Percentiles rank a stretch among this genome's conserved stretches.
Conservation (phyloP, 2,329 filamentous ascomycete species). For the Epichloe sp. region DNA sequence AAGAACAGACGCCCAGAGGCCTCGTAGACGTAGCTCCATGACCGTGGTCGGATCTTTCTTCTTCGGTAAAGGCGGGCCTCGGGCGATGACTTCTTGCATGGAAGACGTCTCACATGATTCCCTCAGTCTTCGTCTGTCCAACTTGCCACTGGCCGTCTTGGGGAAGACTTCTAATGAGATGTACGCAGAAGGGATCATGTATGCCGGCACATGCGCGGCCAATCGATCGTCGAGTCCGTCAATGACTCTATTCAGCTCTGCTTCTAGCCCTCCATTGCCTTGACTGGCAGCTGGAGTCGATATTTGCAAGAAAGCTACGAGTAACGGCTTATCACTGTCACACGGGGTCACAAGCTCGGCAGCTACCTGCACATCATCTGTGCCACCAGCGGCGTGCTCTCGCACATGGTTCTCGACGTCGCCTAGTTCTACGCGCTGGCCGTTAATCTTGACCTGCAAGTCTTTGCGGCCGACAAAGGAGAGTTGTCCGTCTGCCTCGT, state of each 20-base stretch:
- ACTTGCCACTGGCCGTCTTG: background rate
- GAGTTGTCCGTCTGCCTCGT: constrained; percentile 5
- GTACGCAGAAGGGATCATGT: constrained; percentile 3
- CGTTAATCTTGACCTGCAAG: constrained; percentile 45
- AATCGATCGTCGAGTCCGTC: background rate
- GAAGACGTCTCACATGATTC: background rate
- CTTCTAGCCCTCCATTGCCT: background rate
- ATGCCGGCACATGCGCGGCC: background rate
- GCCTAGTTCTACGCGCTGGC: constrained; percentile 40
- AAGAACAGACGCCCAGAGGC: constrained; percentile 7
- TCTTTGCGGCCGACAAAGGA: constrained; percentile 37
- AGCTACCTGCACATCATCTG: background rate
- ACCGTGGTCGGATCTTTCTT: background rate
- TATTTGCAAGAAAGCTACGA: constrained; percentile 2
- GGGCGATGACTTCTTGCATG: background rate
- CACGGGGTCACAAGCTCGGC: background rate
- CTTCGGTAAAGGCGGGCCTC: background rate
- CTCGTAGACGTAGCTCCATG: background rate
- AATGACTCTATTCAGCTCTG: background rate
- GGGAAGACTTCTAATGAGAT: background rate
- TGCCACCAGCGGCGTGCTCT: background rate
- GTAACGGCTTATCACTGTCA: background rate
- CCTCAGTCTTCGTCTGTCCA: background rate
- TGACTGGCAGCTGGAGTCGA: background rate
- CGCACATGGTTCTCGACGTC: constrained; percentile 15